These are phyloP conservation scores for Malus sylvestris DNA, from an alignment of 306 rosid genomes.

Conservation along the genomic window DNA sequence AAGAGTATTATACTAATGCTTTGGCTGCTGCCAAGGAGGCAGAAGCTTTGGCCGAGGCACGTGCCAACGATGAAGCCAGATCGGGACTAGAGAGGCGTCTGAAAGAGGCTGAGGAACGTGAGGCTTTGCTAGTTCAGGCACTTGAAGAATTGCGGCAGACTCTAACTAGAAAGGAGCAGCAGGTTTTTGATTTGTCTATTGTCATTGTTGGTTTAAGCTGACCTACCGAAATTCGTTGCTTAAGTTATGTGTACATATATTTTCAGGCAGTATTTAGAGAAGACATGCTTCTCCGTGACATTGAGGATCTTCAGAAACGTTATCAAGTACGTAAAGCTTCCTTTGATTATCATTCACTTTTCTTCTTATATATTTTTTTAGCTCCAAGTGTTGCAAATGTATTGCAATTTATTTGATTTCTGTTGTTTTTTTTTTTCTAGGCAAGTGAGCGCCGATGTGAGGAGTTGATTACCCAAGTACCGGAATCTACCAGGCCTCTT, in stretches of 20 bases:
- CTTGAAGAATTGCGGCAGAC: constrained; percentile 95
- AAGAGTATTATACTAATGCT: constrained; percentile 83
- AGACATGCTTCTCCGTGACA: constrained; percentile 84
- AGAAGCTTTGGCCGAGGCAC: constrained; percentile 90
- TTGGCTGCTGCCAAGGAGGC: constrained; percentile 95
- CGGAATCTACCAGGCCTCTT: constrained; percentile 98
- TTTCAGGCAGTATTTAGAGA: constrained; percentile 85
- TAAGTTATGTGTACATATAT: constrained; percentile 2
- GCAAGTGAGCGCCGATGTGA: constrained; percentile 99
- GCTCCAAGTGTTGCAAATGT: constrained; percentile 1
- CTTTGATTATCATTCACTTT: constrained; percentile 5
- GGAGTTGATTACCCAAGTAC: constrained; percentile 93
- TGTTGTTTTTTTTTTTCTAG: constrained; percentile 29
- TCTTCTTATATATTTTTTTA: background rate
- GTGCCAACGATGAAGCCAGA: constrained; percentile 88
- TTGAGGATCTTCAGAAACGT: constrained; percentile 94
- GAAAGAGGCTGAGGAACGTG: constrained; percentile 88
- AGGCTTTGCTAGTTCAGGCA: constrained; percentile 89
- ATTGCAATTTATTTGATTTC: constrained; percentile 23
- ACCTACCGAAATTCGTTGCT: constrained; percentile 3
- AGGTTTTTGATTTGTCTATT: constrained; percentile 48
- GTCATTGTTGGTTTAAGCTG: constrained; percentile 16
- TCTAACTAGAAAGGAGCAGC: constrained; percentile 88
- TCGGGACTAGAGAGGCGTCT: constrained; percentile 79
- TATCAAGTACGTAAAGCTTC: constrained; percentile 61